These are phyloP conservation scores for Pichia sp. DNA, from an alignment of 1,139 yeast genomes.

Conservation along the genomic window DNA sequence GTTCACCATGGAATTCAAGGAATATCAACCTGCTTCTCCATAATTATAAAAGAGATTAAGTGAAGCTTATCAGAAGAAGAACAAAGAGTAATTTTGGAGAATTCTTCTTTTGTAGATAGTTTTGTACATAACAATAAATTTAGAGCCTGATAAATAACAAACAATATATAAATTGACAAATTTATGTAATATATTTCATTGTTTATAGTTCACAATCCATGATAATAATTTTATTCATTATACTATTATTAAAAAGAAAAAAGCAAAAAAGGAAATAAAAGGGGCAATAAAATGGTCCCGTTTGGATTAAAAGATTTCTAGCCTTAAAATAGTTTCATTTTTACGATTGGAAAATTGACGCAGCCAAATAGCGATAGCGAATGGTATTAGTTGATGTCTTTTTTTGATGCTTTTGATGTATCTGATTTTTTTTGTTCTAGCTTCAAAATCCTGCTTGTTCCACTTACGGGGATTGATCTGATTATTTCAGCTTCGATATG, in stretches of 20 bases:
- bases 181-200: background rate
- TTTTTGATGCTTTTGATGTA: too few relatives aligned
- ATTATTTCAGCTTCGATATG: conserved; percentile 10
- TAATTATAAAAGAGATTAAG: conserved; percentile 88
- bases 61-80: conserved; percentile 70
- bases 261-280: too few relatives aligned
- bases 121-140: conserved; percentile 2
- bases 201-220: conserved; percentile 1
- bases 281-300: too few relatives aligned
- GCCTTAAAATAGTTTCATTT: background rate
- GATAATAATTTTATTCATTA: background rate
- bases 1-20: conserved; percentile 89
- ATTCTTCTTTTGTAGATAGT: background rate
- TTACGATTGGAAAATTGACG: background rate
- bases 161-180: background rate
- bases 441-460: background rate
- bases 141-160: background rate
- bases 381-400: too few relatives aligned
- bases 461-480: too few relatives aligned
- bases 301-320: too few relatives aligned
- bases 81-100: conserved; percentile 12
- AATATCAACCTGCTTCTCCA: conserved; percentile 86
- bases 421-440: too few relatives aligned
- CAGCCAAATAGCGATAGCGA: background rate
- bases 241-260: too few relatives aligned